Base-by-base conservation (phyloP, 2,329 filamentous ascomycete species). In the Fusarium sp. region DNA sequence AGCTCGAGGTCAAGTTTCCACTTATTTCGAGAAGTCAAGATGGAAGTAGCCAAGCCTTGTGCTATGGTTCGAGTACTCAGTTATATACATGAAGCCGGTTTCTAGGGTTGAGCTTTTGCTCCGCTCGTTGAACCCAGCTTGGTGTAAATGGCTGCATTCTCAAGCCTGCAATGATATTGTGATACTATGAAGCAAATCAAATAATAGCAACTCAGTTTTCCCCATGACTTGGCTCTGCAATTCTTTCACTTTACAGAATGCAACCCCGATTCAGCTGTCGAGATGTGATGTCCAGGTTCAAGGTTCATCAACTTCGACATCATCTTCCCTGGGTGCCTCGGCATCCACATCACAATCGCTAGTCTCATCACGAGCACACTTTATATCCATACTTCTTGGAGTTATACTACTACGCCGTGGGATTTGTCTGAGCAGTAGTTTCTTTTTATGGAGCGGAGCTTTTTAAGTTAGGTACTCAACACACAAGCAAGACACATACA, bases 21-120 rank as follows among this genome's bases (percentile, higher is more conserved):
- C 73, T 74, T 76, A 56, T 58, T 76, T 76, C 73, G 62, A 74
- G 73, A 77, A 77, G 70, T 63, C 37, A 38, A 42, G 59, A 55
- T 70, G 14, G 69, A 76, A 74, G 39, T 25, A 27, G 46, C 21
- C 46, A 23, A 48, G 25, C 31, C 38, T 35, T 35, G 19, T 41
- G 46, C 42, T 48, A 38, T 64, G 63, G 61, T 66, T 59, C 56
- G 37, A 61, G 48, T 59, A n/a, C n/a, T n/a, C n/a, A 49, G 35
- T 19, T 37, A 37, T 37, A 18, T 60, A 63, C 70, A 48, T 31
- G 45, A 68, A 63, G 65, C 67, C 54, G 69, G 69, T 69, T 60
- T 48, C n/a, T 19, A 27, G 35, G 41, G 39, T 54, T 63, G 23
- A 57, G 65, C 60, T 68, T 55, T 56, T 62, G 44, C 51, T 52